phyloP scores from a whole-genome alignment of 2,329 filamentous ascomycete species.

The Talaromyces atroroseus region DNA sequence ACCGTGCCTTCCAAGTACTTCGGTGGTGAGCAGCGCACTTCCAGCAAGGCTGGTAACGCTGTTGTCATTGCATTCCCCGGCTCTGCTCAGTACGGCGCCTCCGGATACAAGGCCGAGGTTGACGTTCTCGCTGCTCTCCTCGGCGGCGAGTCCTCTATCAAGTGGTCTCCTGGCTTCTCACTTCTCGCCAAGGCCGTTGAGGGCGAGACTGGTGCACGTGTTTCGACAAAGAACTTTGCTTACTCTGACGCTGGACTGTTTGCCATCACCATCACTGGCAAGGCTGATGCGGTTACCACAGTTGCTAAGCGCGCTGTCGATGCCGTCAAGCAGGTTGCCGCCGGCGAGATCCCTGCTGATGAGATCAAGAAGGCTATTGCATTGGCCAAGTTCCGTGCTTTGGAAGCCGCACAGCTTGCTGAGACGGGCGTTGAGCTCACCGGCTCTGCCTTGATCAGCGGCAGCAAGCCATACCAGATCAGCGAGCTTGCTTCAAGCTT shows the following conservation, averaged over 20 bases:
- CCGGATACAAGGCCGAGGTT: conserved; percentile 81
- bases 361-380: conserved; percentile 87
- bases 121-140: conserved; percentile 83
- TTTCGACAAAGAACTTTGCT: conserved; percentile 69
- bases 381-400: conserved; percentile 84
- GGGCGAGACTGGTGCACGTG: conserved; percentile 59
- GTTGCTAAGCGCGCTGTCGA: conserved; percentile 74
- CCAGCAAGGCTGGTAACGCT: conserved; percentile 71
- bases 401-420: conserved; percentile 75
- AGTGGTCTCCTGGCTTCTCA: conserved; percentile 92
- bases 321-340: conserved; percentile 72
- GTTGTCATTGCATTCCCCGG: conserved; percentile 90
- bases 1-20: conserved; percentile 73
- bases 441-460: conserved; percentile 76
- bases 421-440: conserved; percentile 74
- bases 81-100: conserved; percentile 64
- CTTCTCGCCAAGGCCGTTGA: conserved; percentile 75
- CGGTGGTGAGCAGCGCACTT: conserved; percentile 88
- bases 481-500: conserved; percentile 72
- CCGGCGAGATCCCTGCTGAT: conserved; percentile 71
- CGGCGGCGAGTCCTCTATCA: conserved; percentile 84
- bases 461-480: conserved; percentile 77
- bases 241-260: conserved; percentile 96
- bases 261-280: conserved; percentile 72
- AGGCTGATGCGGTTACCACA: conserved; percentile 65